Evolutionary conservation across 208 protist species (phyloP), one percentile per base, ranked within the genome.

Genomic region (Porcisia hertigi): DNA sequence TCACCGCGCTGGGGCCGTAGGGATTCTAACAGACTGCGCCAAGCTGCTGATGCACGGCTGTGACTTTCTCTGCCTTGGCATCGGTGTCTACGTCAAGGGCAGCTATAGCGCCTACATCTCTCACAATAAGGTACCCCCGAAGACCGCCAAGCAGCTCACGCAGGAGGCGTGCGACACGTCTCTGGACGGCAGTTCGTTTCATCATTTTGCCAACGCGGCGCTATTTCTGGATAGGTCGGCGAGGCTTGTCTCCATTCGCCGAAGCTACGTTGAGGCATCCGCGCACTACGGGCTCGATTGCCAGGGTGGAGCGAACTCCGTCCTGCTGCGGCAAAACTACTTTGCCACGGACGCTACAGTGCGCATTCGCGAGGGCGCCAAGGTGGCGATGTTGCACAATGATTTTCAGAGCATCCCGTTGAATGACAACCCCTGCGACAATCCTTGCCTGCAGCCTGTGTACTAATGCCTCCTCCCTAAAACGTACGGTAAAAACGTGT

Each of bases 281-380:
- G 91, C 75, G 25, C 90, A 97, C 86, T 97, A 97, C 82, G 89
- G 82, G 1, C 72, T 97, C 20, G 91, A 95, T 82, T 90, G 84
- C 78, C 82, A 86, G 3, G 77, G 81, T 47, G 88, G 89, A 0
- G 75, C 62, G 14, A 75, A 75, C 36, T 73, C 75, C 52, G 84
- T 94, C n/a, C 39, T 77, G 57, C 80, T 97, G 36, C 75, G 84
- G 45, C 57, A 88, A 53, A 97, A 97, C 72, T 80, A 82, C 53
- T 94, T 97, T 73, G 65, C 70, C 23, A 74, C 77, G 2, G 76
- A 85, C 39, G 81, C 91, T 4, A 54, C 79, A 39, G 84, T 94
- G 16, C 90, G 93, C 47, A 85, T 97, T 49, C 86, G 89, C 55
- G 77, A 88, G 45, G 81, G 80, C 12, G 88, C 80, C 18, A 84